Evolutionary conservation across 2,329 filamentous ascomycete species (phyloP).

Genomic region (Trichoderma endophyticum): DNA sequence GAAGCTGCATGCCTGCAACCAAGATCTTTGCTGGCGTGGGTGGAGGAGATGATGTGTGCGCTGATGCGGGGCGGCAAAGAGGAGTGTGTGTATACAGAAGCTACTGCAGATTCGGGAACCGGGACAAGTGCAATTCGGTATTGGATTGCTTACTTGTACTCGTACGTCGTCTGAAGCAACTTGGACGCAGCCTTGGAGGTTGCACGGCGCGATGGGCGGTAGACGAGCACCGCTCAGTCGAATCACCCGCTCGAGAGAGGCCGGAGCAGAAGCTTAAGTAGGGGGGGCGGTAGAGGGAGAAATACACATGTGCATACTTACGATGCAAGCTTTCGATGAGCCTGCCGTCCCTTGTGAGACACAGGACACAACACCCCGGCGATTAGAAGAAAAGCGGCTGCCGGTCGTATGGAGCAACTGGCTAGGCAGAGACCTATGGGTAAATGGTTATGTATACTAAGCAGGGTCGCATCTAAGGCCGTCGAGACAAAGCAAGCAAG

Average conservation of each 20-base stretch:
- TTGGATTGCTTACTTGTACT: background rate
- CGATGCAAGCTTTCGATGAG: background rate
- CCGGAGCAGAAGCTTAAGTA: background rate
- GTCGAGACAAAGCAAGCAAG: background rate
- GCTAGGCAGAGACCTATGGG: background rate
- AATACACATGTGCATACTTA: background rate
- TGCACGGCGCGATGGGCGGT: background rate
- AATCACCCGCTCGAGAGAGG: background rate
- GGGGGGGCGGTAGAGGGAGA: background rate
- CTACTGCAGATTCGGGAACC: conserved; percentile 11
- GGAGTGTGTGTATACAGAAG: conserved; percentile 15
- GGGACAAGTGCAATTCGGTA: conserved; percentile 5
- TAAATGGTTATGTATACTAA: background rate
- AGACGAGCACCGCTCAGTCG: background rate
- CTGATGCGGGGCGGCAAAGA: conserved; percentile 18
- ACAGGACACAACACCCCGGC: background rate
- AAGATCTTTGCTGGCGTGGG: conserved; percentile 18
- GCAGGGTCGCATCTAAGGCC: background rate
- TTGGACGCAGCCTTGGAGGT: background rate
- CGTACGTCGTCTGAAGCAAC: background rate
- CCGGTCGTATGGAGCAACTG: background rate
- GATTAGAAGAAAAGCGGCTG: background rate
- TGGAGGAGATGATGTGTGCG: conserved; percentile 19
- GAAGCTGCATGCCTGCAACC: conserved; percentile 19
- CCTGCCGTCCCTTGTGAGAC: conserved; percentile 8